Evolutionary conservation across 2,329 filamentous ascomycete genomes (phyloP).

Genomic region (Sarocladiaceae sp.): DNA sequence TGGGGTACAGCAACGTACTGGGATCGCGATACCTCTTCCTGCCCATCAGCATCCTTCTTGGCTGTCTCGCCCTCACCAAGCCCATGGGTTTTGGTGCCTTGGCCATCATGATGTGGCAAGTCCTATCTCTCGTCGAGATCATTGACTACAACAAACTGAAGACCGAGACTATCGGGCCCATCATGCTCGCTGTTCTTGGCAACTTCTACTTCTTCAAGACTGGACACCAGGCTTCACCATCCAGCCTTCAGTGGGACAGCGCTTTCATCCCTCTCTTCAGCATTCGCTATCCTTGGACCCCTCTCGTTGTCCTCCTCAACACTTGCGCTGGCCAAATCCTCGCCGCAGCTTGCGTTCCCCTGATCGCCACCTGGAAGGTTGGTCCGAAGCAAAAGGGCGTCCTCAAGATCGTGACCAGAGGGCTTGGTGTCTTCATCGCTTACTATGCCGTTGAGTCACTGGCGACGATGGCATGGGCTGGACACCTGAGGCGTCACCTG

Average conservation of each 20-base stretch:
- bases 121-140: conserved; percentile 71
- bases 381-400: conserved; percentile 67
- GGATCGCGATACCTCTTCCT: conserved; percentile 87
- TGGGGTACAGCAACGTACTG: conserved; percentile 91
- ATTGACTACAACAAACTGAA: conserved; percentile 58
- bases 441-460: conserved; percentile 82
- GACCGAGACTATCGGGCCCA: conserved; percentile 71
- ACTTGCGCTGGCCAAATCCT: conserved; percentile 87
- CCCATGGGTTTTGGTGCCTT: conserved; percentile 90
- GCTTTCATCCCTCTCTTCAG: conserved; percentile 85
- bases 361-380: conserved; percentile 85
- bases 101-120: conserved; percentile 79
- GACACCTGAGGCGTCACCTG: conserved; percentile 80
- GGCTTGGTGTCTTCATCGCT: conserved; percentile 68
- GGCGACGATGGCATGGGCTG: conserved; percentile 87
- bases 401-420: conserved; percentile 66
- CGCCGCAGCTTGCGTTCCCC: conserved; percentile 72
- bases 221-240: conserved; percentile 84
- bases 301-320: conserved; percentile 77
- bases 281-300: conserved; percentile 86
- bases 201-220: conserved; percentile 98
- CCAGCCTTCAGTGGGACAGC: conserved; percentile 91
- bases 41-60: conserved; percentile 71
- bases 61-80: conserved; percentile 78
- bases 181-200: conserved; percentile 82